Conservation (phyloP, 2,329 filamentous ascomycete genomes). For the Mollisia scopiformis region DNA sequence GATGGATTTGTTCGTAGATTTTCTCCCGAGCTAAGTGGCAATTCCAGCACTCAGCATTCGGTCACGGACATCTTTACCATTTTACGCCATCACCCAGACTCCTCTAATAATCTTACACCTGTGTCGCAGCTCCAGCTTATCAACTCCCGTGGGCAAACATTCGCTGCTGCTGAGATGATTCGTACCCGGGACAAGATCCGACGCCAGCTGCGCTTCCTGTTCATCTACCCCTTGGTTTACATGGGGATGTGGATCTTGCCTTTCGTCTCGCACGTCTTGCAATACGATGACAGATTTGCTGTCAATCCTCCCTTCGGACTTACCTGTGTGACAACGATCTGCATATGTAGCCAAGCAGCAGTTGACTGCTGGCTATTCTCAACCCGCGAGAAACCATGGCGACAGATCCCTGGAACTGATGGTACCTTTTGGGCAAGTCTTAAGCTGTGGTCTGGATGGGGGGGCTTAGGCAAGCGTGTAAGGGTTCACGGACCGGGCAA, state of each 20-base stretch:
- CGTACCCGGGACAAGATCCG: constrained; percentile 57
- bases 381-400: constrained; percentile 73
- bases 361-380: constrained; percentile 72
- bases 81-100: constrained; percentile 21
- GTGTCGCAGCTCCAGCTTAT: constrained; percentile 29
- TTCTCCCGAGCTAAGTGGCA: constrained; percentile 19
- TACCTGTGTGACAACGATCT: constrained; percentile 56
- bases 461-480: constrained; percentile 29
- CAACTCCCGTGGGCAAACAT: constrained; percentile 32
- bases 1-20: constrained; percentile 25
- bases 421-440: constrained; percentile 40
- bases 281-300: constrained; percentile 56
- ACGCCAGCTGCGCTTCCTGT: constrained; percentile 71
- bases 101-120: constrained; percentile 12
- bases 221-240: constrained; percentile 78
- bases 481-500: constrained; percentile 44
- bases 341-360: constrained; percentile 65
- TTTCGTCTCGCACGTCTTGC: constrained; percentile 65
- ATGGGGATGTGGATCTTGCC: constrained; percentile 73
- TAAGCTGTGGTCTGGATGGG: constrained; percentile 37
- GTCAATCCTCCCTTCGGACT: constrained; percentile 58
- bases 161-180: constrained; percentile 41
- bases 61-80: constrained; percentile 27
- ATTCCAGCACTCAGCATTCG: constrained; percentile 17
- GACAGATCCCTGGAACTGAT: constrained; percentile 49